These are phyloP conservation scores for Lotus japonicus DNA, from an alignment of 306 rosid genomes.

Conservation along the genomic window DNA sequence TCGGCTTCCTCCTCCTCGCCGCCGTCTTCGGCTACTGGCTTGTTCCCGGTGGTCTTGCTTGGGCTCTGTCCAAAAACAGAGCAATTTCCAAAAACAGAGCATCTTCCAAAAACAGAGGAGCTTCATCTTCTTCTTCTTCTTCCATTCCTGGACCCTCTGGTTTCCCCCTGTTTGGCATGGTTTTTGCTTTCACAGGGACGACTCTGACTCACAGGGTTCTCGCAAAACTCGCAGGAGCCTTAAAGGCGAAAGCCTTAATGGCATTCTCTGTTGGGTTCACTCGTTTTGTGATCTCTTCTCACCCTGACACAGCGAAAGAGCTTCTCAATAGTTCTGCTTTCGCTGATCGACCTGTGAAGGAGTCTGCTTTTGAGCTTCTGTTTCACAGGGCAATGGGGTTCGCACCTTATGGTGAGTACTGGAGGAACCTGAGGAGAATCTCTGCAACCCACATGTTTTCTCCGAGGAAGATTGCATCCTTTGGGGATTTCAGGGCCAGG, in stretches of 20 bases:
- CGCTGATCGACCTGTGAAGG: slow-evolving; percentile 68
- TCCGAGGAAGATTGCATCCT: slow-evolving; percentile 37
- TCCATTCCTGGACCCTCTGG: slow-evolving; percentile 59
- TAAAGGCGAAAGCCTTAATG: slow-evolving; percentile 47
- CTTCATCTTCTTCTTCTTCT: neutral
- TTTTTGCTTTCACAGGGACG: slow-evolving; percentile 29
- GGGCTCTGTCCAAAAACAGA: slow-evolving; percentile 38
- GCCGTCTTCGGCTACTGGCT: slow-evolving; percentile 39
- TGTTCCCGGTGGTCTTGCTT: slow-evolving; percentile 68
- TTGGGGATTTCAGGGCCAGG: slow-evolving; percentile 21
- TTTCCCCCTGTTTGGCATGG: slow-evolving; percentile 49
- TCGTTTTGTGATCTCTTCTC: slow-evolving; percentile 54
- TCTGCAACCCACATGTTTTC: slow-evolving; percentile 54
- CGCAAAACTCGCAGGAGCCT: slow-evolving; percentile 25
- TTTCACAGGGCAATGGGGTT: slow-evolving; percentile 80
- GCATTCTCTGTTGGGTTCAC: slow-evolving; percentile 62
- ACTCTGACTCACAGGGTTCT: slow-evolving; percentile 43
- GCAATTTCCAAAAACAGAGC: neutral
- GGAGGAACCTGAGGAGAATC: slow-evolving; percentile 76
- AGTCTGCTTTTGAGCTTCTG: slow-evolving; percentile 67
- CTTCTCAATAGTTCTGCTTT: slow-evolving; percentile 50
- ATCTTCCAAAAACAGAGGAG: neutral
- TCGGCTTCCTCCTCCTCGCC: slow-evolving; percentile 22
- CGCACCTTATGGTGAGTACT: slow-evolving; percentile 73
- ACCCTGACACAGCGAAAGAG: slow-evolving; percentile 63